These are phyloP conservation scores for Colletotrichum destructivum DNA, from an alignment of 2,329 filamentous ascomycete species.

Conservation along the genomic window DNA sequence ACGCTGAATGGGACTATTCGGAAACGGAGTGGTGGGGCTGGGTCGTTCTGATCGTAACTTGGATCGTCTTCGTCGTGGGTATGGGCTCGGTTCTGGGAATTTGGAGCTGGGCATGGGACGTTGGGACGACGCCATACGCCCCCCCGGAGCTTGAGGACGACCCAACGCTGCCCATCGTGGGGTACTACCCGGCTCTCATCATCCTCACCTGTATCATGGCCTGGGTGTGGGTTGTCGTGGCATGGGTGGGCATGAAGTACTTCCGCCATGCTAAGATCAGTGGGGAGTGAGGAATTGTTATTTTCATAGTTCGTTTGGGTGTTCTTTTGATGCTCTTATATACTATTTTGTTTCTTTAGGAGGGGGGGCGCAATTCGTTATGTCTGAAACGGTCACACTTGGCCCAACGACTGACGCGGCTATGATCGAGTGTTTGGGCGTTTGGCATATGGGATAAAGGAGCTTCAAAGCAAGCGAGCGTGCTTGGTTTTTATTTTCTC, in stretches of 20 bases:
- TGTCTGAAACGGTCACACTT: background rate
- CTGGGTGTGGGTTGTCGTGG: constrained; percentile 98
- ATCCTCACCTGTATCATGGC: constrained; percentile 96
- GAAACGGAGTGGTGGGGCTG: constrained; percentile 99
- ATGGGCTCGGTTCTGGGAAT: constrained; percentile 96
- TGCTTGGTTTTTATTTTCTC: background rate
- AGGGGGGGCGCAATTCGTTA: no score
- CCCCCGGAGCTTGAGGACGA: constrained; percentile 97
- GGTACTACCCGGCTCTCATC: constrained; percentile 95
- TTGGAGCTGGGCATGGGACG: constrained; percentile 99
- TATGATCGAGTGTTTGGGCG: background rate
- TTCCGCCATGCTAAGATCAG: constrained; percentile 96
- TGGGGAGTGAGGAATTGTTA: constrained; percentile 63
- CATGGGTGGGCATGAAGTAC: constrained; percentile 99
- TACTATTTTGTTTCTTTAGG: no score
- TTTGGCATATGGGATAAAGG: background rate
- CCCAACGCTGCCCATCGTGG: constrained; percentile 92
- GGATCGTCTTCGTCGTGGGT: constrained; percentile 95
- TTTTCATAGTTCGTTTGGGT: no score
- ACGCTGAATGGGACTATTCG: constrained; percentile 85
- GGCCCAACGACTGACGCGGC: background rate
- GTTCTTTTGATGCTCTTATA: no score
- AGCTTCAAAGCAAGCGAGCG: constrained; percentile 1
- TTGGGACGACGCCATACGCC: constrained; percentile 94
- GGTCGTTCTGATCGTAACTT: constrained; percentile 91